Evolutionary conservation across 2,329 filamentous ascomycete species (phyloP).

Genomic region (Fusarium sp.): DNA sequence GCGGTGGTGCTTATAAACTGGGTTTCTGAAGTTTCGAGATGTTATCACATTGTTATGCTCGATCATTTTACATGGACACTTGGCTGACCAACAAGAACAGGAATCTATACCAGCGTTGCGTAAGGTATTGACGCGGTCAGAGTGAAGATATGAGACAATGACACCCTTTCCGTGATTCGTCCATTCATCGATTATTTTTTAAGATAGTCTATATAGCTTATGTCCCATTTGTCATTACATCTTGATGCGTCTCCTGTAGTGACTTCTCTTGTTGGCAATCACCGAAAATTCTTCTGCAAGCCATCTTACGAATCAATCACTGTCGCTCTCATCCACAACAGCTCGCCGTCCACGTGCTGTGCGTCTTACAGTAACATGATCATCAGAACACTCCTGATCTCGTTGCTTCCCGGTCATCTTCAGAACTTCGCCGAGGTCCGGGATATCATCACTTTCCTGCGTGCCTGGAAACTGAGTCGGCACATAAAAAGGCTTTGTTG

Average conservation of each 20-base stretch:
- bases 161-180: constrained; percentile 19
- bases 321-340: constrained; percentile 50
- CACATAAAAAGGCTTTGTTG: constrained; percentile 52
- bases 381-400: constrained; percentile 28
- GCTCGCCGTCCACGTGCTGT: constrained; percentile 44
- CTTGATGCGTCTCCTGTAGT: constrained; percentile 3
- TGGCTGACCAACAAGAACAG: constrained; percentile 38
- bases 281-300: not conserved
- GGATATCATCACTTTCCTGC: constrained; percentile 56
- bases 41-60: constrained; percentile 12
- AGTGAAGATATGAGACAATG: not conserved
- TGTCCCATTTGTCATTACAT: constrained; percentile 23
- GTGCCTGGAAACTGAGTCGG: constrained; percentile 54
- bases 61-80: not conserved
- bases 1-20: constrained; percentile 60
- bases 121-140: not conserved
- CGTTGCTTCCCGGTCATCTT: constrained; percentile 8
- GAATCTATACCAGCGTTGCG: constrained; percentile 1
- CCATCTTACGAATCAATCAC: constrained; percentile 42
- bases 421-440: constrained; percentile 50
- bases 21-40: constrained; percentile 58
- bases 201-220: constrained; percentile 35
- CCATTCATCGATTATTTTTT: constrained; percentile 24
- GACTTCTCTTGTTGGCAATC: constrained; percentile 5
- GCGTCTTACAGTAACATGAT: constrained; percentile 34